Base-by-base conservation (phyloP, 139 green algal species). In the Auxenochlorella protothecoides region DNA sequence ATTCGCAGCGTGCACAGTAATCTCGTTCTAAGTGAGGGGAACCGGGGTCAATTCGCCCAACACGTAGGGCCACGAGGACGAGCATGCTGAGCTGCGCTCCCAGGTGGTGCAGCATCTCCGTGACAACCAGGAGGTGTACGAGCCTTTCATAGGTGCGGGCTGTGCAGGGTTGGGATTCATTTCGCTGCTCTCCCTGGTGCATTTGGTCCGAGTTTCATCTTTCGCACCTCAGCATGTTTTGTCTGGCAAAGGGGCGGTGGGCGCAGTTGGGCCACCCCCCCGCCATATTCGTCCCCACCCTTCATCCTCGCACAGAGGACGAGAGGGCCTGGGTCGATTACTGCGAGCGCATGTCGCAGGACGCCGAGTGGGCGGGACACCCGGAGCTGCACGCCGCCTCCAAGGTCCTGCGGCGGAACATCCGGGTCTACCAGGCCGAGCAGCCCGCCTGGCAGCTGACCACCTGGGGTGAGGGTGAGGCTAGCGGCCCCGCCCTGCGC, bases 301-400 rank as follows among this genome's bases (percentile, higher is more conserved):
- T 44, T 44, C 27, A 44, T 44, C 27, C 27, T 44, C 27, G 27
- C 27, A 44, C 27, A 44, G 27, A 44, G 62, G 85, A 90, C 27
- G 84, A 88, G 13, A 75, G 86, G 63, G 60, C 16, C 14, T 88
- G 85, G 68, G 74, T 85, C 6, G 66, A 76, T n/a, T 90, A 90
- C 73, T 75, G 76, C 63, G 53, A 76, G 11, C 57, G 77, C 51
- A 89, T 90, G 84, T 55, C 63, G 54, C 13, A 76, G 60, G 74
- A 81, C 59, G 83, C 74, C 8, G 72, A 63, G 57, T 90, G 85
- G 85, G 85, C 75, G 54, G 85, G 85, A 3, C 65, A 89, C 67
- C 81, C 88, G 51, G 85, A 90, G 70, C 69, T 88, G 54, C 84
- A 89, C 60, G 85, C 84, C 13, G 62, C 74, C 5, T 83, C 76